phyloP scores from a whole-genome alignment of 2,329 filamentous ascomycete genomes.

The Monascus ruber region DNA sequence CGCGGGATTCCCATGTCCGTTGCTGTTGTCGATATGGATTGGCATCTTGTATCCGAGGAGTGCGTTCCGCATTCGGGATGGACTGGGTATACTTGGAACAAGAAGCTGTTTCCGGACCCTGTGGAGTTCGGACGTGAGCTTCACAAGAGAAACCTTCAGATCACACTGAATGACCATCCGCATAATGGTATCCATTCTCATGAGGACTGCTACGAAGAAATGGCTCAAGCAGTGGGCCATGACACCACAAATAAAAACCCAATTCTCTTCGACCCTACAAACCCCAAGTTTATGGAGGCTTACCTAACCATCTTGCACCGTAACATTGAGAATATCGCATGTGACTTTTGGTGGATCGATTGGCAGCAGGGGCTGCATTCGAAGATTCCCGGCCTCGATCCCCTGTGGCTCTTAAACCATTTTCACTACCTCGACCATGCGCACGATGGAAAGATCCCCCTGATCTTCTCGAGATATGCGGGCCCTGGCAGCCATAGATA shows the following conservation, averaged over 20 bases:
- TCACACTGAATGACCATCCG: conserved; percentile 52
- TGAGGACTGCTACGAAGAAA: conserved; percentile 46
- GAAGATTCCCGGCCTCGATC: conserved; percentile 47
- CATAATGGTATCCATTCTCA: conserved; percentile 46
- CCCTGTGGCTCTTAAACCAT: conserved; percentile 55
- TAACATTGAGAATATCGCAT: conserved; percentile 43
- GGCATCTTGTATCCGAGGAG: conserved; percentile 46
- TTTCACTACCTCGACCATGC: conserved; percentile 49
- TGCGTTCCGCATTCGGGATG: conserved; percentile 41
- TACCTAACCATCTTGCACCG: conserved; percentile 49
- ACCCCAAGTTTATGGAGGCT: conserved; percentile 44
- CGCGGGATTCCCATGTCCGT: conserved; percentile 47
- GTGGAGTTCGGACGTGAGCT: conserved; percentile 40
- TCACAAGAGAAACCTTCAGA: conserved; percentile 41
- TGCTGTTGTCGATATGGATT: conserved; percentile 56
- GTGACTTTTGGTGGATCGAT: conserved; percentile 58
- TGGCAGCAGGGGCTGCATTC: conserved; percentile 53
- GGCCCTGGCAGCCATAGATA: conserved; percentile 54
- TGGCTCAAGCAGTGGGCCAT: conserved; percentile 42
- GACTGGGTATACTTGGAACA: conserved; percentile 55
- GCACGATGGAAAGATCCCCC: conserved; percentile 29
- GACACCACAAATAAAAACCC: conserved; percentile 41
- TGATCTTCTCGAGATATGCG: conserved; percentile 52
- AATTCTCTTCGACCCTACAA: conserved; percentile 46
- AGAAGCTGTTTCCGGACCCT: conserved; percentile 46